Conservation (phyloP, 371 early-diverging fungal species). For the Vairimorpha ceranae region DNA sequence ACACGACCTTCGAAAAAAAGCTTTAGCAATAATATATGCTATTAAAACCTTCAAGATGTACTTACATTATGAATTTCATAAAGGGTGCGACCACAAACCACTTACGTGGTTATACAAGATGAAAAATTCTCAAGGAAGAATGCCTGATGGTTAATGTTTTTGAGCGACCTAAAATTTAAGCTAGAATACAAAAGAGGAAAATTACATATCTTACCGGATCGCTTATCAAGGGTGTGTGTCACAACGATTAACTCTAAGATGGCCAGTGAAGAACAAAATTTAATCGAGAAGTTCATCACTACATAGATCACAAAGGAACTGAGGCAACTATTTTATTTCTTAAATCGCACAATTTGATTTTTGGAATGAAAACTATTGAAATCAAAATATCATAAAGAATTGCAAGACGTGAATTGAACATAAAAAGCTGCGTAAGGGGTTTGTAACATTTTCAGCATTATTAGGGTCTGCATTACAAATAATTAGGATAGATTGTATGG, state of each 20-base stretch:
- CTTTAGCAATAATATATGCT: conserved; percentile 1
- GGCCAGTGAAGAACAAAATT: background rate
- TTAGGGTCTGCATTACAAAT: conserved; percentile 39
- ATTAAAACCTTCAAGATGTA: conserved; percentile 17
- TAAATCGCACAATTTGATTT: background rate
- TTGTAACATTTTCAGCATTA: background rate
- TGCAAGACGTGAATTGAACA: background rate
- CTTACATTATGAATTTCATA: conserved; percentile 13
- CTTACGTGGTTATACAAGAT: background rate
- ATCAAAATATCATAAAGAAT: background rate
- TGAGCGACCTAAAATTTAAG: conserved; percentile 6
- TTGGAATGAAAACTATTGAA: background rate
- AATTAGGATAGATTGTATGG: conserved; percentile 61
- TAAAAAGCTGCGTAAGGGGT: background rate
- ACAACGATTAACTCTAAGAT: background rate
- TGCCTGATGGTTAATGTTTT: background rate
- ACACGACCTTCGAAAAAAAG: conserved; percentile 7
- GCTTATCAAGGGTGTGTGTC: background rate
- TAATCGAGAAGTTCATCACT: background rate
- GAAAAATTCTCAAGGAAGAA: background rate
- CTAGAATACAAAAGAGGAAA: background rate
- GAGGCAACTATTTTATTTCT: background rate
- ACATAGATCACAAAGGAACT: background rate
- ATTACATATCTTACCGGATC: conserved; percentile 6
- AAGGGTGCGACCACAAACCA: conserved; percentile 20